Base-by-base conservation (phyloP, 768 basidiomycete genomes). In the Hericium rajendrae region DNA sequence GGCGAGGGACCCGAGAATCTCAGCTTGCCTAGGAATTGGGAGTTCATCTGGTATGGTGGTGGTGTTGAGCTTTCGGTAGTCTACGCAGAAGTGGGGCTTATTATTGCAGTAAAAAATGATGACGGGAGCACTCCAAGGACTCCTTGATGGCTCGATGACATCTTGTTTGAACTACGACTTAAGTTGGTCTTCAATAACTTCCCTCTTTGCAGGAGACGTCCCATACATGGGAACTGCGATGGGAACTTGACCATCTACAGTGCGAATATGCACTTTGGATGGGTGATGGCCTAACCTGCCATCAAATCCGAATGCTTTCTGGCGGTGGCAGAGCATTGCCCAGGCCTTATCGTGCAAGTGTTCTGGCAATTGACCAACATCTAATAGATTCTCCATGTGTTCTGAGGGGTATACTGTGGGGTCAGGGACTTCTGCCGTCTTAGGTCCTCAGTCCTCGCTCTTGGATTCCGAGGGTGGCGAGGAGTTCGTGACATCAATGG, bases 21-120 rank as follows among this genome's bases (percentile, higher is more conserved):
- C 64, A 2, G 48, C 24, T 53, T 69, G 68, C 22, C 61, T 40
- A 6, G 68, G 68, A 13, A 70, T 59, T 13, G 68, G 68, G 51
- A 68, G 69, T 59, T 70, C 65, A 48, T 70, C 68, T 0, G 32
- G 22, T n/a, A 56, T 48, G 4, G 55, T 56, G n/a, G 28, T 24
- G 3, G 55, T 16, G 26, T 66, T 66, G 9, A 66, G 54, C 51
- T 60, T 60, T 9, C 65, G 6, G 38, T 66, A 22, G 22, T 22
- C 22, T 22, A 22, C 2, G 22, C 22, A 22, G 22, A 22, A 22
- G 22, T 22, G 22, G 22, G 22, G 22, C 22, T 22, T 22, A 22
- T 22, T 22, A 22, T 22, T 22, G 22, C 2, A 2, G 2, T 22
- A 22, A 2, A 22, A 1, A 22, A 22, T 22, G 22, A 22, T 2